Evolutionary conservation across 495 filamentous ascomycete species (phyloP), one percentile per base, ranked within the genome.

Genomic region (Aspergillus sclerotioniger): DNA sequence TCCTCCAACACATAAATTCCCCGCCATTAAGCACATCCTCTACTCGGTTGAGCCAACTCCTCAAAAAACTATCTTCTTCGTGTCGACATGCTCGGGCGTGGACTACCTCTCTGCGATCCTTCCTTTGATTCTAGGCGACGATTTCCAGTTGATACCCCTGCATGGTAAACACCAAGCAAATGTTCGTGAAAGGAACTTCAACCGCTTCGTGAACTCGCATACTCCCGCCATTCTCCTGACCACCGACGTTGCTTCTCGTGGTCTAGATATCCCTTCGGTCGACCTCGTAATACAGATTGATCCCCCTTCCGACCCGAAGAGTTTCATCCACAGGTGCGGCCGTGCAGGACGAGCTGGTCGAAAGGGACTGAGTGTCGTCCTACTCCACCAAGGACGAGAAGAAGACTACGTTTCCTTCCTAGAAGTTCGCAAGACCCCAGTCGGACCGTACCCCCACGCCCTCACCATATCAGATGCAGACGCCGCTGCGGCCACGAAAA

Each of bases 201-300:
- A 74, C 61, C 86, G 79, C 63, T 98, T 96, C 71, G 77, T 87
- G 21, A 87, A 85, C 60, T 74, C 83, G 47, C 68, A 71, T 3
- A 76, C 68, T 0, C 90, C 93, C 4, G 82, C 87, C 37, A 82
- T 98, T 25, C 86, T 98, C 43, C 79, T 98, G 1, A 98, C 91
- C 7, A 92, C 89, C 12, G 90, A 93, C 67, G 88, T 93, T 15
- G 88, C 90, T 12, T 89, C 92, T 21, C 82, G 92, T 49, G 92
- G 92, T 31, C 84, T 98, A 15, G 94, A 98, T 65, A 96, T 98
- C 59, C 94, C 95, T 1, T 87, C 90, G 56, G 91, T 97, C 33
- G 95, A 98, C 71, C 82, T 98, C 7, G 93, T 98, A 31, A 81
- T 97, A 3, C 93, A 98, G 68, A 79, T 97, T 50, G 94, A 98